Evolutionary conservation across 306 rosid genomes (phyloP), one percentile per base, ranked within the genome.

Genomic region (Lathyrus tuberosus): DNA sequence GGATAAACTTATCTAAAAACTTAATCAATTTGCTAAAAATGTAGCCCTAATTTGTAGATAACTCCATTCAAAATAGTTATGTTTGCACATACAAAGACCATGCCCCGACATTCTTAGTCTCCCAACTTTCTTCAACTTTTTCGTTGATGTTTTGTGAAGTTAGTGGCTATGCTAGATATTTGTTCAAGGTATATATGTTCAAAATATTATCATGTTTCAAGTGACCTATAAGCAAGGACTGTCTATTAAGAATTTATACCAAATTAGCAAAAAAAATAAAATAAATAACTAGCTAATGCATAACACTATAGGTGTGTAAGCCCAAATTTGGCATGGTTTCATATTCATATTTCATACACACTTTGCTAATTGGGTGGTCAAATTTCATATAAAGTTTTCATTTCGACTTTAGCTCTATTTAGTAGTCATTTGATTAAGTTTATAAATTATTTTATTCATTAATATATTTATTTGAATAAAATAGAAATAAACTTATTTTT

Each of bases 151-250:
- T 67, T 24, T 37, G 38, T 76, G 56, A 76, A 49, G 71, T 16
- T 62, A 65, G 72, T 70, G 76, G 37, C 44, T 68, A 35, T 14
- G 42, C 53, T n/a, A 42, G 30, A 48, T 59, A 16, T 62, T 78
- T 59, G 33, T 37, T 6, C n/a, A n/a, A n/a, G n/a, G n/a, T n/a
- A 48, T 59, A 16, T 62, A 75, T 59, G 33, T 37, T 6, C 8
- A 2, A 74, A 71, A 49, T 70, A 61, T 38, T 65, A 78, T 75
- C 64, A 82, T 82, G n/a, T 48, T 53, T 60, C 43, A 59, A 11
- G 62, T 37, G 78, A 78, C 69, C 16, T 65, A 24, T 43, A 15
- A 20, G 66, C 59, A 65, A 57, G 74, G 5, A 46, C 30, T 77
- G 70, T 73, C 56, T 73, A 35, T 58, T 44, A 13, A 0, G 11